Percentiles rank a stretch among this genome's conserved stretches.
Evolutionary conservation across 768 basidiomycete genomes (phyloP).

Genomic region (Tricholoma hemisulphureum): DNA sequence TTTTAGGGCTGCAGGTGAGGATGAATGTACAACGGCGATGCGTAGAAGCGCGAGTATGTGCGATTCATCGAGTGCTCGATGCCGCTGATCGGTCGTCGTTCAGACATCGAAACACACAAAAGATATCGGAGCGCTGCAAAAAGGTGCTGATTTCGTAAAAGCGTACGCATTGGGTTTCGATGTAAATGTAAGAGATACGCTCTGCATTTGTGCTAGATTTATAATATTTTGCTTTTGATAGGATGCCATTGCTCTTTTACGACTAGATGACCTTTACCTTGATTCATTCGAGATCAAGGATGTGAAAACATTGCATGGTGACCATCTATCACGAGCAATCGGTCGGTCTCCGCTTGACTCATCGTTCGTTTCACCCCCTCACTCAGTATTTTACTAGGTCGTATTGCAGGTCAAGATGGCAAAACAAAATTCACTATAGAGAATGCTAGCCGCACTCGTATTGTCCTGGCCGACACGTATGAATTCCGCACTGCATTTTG

Average conservation of each 20-base stretch:
- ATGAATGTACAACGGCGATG: conserved; percentile 92
- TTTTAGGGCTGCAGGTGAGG: conserved; percentile 90
- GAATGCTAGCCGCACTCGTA: conserved; percentile 95
- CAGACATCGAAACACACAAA: conserved; percentile 95
- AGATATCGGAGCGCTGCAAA: conserved; percentile 90
- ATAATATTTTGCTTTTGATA: conserved; percentile 28
- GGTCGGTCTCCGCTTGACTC: conserved; percentile 43
- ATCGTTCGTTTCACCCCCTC: not conserved
- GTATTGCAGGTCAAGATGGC: conserved; percentile 97
- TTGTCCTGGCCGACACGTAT: conserved; percentile 96
- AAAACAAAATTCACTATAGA: conserved; percentile 99
- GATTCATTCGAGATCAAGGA: conserved; percentile 99
- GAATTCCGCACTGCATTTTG: conserved; percentile 29
- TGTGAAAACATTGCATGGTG: conserved; percentile 96
- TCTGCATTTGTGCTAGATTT: not conserved
- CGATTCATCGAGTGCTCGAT: not conserved
- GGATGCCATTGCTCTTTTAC: conserved; percentile 94
- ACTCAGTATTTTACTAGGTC: conserved; percentile 49
- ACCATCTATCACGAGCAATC: conserved; percentile 97
- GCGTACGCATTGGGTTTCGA: conserved; percentile 95
- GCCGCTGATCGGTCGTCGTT: not conserved
- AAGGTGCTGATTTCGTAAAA: conserved; percentile 96
- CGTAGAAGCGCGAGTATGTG: conserved; percentile 88
- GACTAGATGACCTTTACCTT: conserved; percentile 95
- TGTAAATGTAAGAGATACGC: conserved; percentile 65